Base-by-base conservation (phyloP, 2,329 filamentous ascomycete genomes). In the Nakataea oryzae region DNA sequence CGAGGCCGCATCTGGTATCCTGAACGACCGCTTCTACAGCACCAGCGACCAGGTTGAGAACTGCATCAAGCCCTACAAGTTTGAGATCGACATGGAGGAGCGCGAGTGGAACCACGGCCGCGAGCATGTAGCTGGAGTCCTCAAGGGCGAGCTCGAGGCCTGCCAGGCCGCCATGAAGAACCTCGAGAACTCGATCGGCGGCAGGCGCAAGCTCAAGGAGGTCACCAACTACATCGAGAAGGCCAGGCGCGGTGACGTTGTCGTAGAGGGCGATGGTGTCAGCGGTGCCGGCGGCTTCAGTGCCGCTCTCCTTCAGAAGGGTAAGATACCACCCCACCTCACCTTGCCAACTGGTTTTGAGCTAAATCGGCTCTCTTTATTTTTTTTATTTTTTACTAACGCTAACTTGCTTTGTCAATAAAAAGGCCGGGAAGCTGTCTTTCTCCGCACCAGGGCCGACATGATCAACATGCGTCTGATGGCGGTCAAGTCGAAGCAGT, bases 1-100 rank as follows among this genome's bases (percentile, higher is more conserved):
- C 58, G 92, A 97, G 68, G 93, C 95, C 1, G 91, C 92, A 1
- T 89, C 91, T 0, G 89, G 86, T 29, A 97, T 99, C 61, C 78
- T 99, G 14, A 95, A 95, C 66, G 95, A 99, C 70, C 83, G 93
- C 17, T 96, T 96, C 66, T 97, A 97, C 76, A 95, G 93, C 74
- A 99, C 96, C 1, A 95, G 90, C 65, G 96, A 99, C 70, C 95
- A 97, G 75, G 90, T 99, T 1, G 95, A 99, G 74, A 97, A 97
- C 72, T 99, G 93, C 72, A 96, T 99, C 75, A 99, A 99, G 74
- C 95, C 96, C 0, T 99, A 93, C 79, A 99, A 99, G 73, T 97
- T 93, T 68, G 92, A 97, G 65, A 96, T 99, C 63, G 95, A 99
- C 69, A 87, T 99, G 57, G 91, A 96, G 70, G 90, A 93, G 54